phyloP scores from a whole-genome alignment of 345 rosid species.

The Populus ilicifolia region DNA sequence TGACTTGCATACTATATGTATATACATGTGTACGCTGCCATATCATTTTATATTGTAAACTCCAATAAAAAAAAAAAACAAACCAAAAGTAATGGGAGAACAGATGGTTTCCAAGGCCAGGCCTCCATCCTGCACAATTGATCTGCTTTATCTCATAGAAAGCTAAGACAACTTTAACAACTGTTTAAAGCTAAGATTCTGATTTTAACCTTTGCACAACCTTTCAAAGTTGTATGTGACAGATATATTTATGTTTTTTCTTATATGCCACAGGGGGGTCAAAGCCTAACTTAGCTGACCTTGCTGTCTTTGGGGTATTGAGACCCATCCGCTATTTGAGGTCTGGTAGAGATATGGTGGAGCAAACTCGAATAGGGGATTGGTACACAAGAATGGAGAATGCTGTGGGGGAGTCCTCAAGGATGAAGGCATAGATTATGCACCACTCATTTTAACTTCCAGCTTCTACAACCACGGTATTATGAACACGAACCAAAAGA shows the following conservation, averaged over 20 bases:
- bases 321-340: constrained; percentile 79
- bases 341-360: constrained; percentile 89
- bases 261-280: constrained; percentile 51
- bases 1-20: background rate
- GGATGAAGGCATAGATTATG: constrained; percentile 31
- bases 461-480: background rate
- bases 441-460: background rate
- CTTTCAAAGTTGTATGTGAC: background rate
- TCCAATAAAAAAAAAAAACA: no score
- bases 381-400: constrained; percentile 76
- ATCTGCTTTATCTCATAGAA: no score
- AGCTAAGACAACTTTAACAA: no score
- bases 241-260: background rate
- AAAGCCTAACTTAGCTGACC: constrained; percentile 88
- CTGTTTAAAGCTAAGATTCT: background rate
- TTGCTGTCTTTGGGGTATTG: constrained; percentile 84
- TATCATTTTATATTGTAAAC: no score
- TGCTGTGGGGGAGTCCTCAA: constrained; percentile 59
- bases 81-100: no score
- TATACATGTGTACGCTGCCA: no score
- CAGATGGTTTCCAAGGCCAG: no score
- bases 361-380: constrained; percentile 75
- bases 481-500: background rate
- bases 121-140: no score
- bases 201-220: background rate